Evolutionary conservation across 2,329 filamentous ascomycete species (phyloP).

Genomic region (Uncinocarpus reesii): DNA sequence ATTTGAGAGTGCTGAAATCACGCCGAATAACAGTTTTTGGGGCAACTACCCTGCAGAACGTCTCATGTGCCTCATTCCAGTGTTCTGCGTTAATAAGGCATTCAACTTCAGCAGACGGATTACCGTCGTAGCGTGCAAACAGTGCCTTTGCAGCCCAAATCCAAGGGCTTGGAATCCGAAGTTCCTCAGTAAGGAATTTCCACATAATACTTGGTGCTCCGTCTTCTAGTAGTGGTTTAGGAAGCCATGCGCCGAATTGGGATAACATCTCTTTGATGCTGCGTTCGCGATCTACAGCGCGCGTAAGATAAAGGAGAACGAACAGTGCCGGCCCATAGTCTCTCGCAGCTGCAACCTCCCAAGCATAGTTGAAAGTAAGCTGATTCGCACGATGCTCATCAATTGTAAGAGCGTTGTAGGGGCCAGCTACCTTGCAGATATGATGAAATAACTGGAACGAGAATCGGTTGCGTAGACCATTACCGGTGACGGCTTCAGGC

Average conservation of each 20-base stretch:
- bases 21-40: constrained; percentile 72
- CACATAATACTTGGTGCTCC: constrained; percentile 40
- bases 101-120: constrained; percentile 61
- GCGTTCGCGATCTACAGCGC: constrained; percentile 51
- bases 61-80: constrained; percentile 70
- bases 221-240: constrained; percentile 45
- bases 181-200: constrained; percentile 50
- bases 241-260: constrained; percentile 57
- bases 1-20: constrained; percentile 60
- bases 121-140: constrained; percentile 62
- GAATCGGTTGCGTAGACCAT: constrained; percentile 63
- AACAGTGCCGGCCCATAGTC: constrained; percentile 64
- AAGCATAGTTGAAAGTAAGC: constrained; percentile 53
- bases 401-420: constrained; percentile 44
- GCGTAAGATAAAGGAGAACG: constrained; percentile 65
- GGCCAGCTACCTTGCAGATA: constrained; percentile 39
- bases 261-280: constrained; percentile 64
- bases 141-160: constrained; percentile 80
- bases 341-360: constrained; percentile 43
- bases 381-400: constrained; percentile 54
- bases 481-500: constrained; percentile 65
- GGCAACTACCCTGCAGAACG: constrained; percentile 70
- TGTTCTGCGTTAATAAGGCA: constrained; percentile 70
- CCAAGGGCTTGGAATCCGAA: constrained; percentile 66
- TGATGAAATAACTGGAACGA: constrained; percentile 76